Evolutionary conservation across 768 basidiomycete genomes (phyloP), one percentile per base, ranked within the genome.

Genomic region (Nidularia pulvinata): DNA sequence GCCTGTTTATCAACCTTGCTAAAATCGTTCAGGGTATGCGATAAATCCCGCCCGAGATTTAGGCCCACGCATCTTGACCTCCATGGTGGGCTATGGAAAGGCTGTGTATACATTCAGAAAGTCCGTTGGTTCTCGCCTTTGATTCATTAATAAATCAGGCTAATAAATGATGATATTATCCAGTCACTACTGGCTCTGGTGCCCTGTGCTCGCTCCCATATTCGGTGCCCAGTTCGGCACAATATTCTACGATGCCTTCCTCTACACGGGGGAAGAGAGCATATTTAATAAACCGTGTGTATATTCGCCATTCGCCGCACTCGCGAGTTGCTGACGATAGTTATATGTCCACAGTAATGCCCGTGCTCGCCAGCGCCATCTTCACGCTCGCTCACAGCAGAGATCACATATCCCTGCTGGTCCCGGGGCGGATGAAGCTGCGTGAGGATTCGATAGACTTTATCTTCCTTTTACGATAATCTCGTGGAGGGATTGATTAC

Each of bases 181-280:
- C 66, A 77, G 73, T 55, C 85, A 89, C 57, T 88, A 86, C 60
- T 87, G 85, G 86, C 53, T 89, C n/a, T 89, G 86, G 86, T 81
- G 80, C 57, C 77, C 83, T 14, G 54, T 85, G 13, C 63, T 85
- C 34, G 86, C 72, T 7, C 79, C 84, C 5, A 76, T 86, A 57
- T 51, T 78, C 25, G 86, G 88, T 25, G 84, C 74, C 45, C 73
- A 80, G 50, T 63, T 66, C 3, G 87, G 80, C 22, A 69, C 75
- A 7, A 64, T 81, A 55, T 58, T 80, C 48, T 88, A 88, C 57
- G 86, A 88, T 58, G 46, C 66, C 3, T 69, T 88, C 49, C 45
- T 86, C 42, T 88, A 75, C 69, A 75, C 72, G 6, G 86, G 86
- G 7, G 50, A 67, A 6, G 85, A 88, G 46, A 80, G 78, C 49